Percentiles rank a stretch among this genome's conserved stretches.
phyloP scores from a whole-genome alignment of 176 grass and related monocot species.

The Triticum urartu region DNA sequence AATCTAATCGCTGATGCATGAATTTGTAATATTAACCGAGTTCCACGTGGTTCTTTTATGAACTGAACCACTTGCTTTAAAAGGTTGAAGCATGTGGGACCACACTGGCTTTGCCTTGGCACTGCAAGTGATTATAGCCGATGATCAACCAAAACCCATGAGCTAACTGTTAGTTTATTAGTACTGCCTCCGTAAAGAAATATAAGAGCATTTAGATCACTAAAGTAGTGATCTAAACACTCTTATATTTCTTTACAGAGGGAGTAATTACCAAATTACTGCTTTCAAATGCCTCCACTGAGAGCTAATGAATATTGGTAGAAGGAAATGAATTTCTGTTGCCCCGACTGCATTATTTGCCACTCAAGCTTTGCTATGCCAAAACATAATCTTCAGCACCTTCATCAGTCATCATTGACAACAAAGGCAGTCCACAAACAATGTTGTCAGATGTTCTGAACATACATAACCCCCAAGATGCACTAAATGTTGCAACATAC shows the following conservation, averaged over 20 bases:
- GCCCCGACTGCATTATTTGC: background rate
- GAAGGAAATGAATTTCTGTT: background rate
- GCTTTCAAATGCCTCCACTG: background rate
- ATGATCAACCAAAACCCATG: background rate
- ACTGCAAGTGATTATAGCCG: background rate
- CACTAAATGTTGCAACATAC: background rate
- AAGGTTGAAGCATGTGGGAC: background rate
- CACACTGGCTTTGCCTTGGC: background rate
- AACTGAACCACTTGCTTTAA: background rate
- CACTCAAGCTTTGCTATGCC: background rate
- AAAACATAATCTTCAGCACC: slow-evolving; percentile 6
- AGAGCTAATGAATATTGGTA: background rate
- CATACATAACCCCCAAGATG: slow-evolving; percentile 7
- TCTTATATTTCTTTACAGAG: too few species aligned
- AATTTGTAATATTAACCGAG: background rate
- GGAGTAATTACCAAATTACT: slow-evolving; percentile 11
- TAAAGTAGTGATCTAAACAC: too few species aligned
- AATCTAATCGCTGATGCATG: background rate
- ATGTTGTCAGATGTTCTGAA: background rate
- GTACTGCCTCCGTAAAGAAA: too few species aligned
- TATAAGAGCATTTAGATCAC: too few species aligned
- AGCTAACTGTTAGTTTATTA: background rate
- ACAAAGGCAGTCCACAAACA: background rate
- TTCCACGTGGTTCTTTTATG: background rate
- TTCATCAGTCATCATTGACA: background rate